Evolutionary conservation across 2,329 filamentous ascomycete species (phyloP), one percentile per base, ranked within the genome.

Genomic region (Colletotrichum aenigma): DNA sequence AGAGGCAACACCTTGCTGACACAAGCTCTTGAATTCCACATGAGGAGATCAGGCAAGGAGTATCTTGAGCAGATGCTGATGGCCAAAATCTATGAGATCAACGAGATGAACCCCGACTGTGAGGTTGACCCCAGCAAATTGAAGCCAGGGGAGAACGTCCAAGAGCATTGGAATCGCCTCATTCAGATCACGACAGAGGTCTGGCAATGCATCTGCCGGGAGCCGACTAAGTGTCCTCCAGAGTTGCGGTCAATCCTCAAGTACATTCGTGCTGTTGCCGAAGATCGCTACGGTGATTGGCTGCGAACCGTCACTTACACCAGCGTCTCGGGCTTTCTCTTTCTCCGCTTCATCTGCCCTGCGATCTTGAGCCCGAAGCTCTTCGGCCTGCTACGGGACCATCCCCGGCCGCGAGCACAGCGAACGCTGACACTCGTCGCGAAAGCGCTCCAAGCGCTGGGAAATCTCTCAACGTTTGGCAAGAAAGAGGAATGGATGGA

Each of bases 401-500:
- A 98, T 78, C 96, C 96, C 28, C 94, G 94, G 66, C 91, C 93
- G 30, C 93, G 93, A 69, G 95, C 96, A 13, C 95, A 98, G 82
- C 92, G 96, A 56, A 98, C 96, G 0, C 89, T 98, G 69, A 98
- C 96, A 0, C 89, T 98, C 66, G 96, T 98, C 75, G 95, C 96
- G 28, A 98, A 98, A 84, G 95, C 94, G 2, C 87, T 98, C 10
- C 96, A 98, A 85, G 96, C 95, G 18, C 89, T 98, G 74, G 95
- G 96, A 21, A 98, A 98, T 82, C 90, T 98, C 85, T 95, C 95
- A 3, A 95, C 92, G 0, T 98, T 98, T 82, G 96, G 96, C 55
- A 96, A 94, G 81, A 98, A 98, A 82, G 96, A 98, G 84, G 93
- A 94, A n/a, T 98, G 96, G 95, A 98, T 98, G 96, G 96, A 98